Percentiles rank a stretch among this genome's conserved stretches.
phyloP scores from a whole-genome alignment of 345 rosid species.

The Rhodamnia argentea region DNA sequence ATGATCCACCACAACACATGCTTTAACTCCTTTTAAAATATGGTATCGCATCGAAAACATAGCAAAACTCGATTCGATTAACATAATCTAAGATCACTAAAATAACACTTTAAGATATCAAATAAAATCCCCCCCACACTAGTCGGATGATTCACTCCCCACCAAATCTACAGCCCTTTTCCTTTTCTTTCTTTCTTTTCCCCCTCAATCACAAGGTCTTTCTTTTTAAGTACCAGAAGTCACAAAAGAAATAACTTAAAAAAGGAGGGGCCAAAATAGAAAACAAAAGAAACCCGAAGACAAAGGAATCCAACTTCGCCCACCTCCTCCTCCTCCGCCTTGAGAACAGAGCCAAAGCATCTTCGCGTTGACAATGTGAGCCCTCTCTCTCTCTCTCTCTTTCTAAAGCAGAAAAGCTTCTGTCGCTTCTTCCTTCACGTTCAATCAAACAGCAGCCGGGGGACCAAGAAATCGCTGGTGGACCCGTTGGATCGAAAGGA shows the following conservation, averaged over 20 bases:
- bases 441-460: neutral
- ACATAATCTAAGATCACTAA: neutral
- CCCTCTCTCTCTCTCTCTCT: neutral
- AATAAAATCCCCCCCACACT: conserved; percentile 1
- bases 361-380: neutral
- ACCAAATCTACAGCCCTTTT: conserved; percentile 30
- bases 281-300: conserved; percentile 9
- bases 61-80: neutral
- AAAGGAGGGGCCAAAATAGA: neutral
- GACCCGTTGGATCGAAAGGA: neutral
- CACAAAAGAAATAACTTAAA: conserved; percentile 7
- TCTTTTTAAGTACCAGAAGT: neutral
- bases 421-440: neutral
- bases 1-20: conserved; percentile 23
- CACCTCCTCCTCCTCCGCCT: neutral
- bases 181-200: neutral
- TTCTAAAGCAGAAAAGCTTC: neutral
- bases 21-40: neutral
- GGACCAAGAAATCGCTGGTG: neutral
- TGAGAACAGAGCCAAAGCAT: conserved; percentile 5
- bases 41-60: neutral
- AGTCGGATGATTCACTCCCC: conserved; percentile 33
- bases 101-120: neutral
- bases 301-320: conserved; percentile 24
- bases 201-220: neutral